Evolutionary conservation across 345 rosid genomes (phyloP), one percentile per base, ranked within the genome.

Genomic region (Eucalyptus curtisii): DNA sequence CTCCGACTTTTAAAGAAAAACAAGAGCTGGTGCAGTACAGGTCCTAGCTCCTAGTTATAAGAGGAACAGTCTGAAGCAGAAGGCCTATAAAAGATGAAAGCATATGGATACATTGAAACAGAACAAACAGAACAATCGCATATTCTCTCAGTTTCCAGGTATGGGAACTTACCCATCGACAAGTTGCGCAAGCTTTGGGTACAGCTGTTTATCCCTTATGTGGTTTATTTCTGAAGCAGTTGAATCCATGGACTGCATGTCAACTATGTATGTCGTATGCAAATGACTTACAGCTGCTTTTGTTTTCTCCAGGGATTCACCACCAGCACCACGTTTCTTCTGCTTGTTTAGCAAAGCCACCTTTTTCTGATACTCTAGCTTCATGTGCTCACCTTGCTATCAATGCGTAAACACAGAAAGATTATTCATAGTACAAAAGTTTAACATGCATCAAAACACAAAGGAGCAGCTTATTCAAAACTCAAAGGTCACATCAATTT

Each of bases 241-340:
- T 10, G 99, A 98, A 91, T 98, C 99, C 97, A 98, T 94, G 30
- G 99, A 97, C 86, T 98, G 99, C 99, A 98, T 97, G 91, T 98
- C 99, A 88, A 98, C 99, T 24, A 98, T 94, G 89, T 97, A 98
- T 92, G 96, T 95, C 3, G 99, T 97, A 87, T 97, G 99, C 88
- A 98, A 91, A 92, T 98, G 99, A 88, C 96, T 94, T 57, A 97
- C 99, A 3, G 97, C 98, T 24, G 99, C 99, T 90, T 97, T 98
- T 79, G 97, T 95, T 94, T 95, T 97, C 92, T 98, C 99, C 90
- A 97, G 89, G n/a, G 99, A 93, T 89, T 97, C 98, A 53, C 94
- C 91, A 92, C 93, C 91, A 45, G 95, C 94, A 79, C 95, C 95
- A 81, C 97, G 96, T 89, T 95, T 95, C 93, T 96, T 98, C 92